Conservation (phyloP, 2,329 filamentous ascomycete genomes). For the Trichoderma hamatum region DNA sequence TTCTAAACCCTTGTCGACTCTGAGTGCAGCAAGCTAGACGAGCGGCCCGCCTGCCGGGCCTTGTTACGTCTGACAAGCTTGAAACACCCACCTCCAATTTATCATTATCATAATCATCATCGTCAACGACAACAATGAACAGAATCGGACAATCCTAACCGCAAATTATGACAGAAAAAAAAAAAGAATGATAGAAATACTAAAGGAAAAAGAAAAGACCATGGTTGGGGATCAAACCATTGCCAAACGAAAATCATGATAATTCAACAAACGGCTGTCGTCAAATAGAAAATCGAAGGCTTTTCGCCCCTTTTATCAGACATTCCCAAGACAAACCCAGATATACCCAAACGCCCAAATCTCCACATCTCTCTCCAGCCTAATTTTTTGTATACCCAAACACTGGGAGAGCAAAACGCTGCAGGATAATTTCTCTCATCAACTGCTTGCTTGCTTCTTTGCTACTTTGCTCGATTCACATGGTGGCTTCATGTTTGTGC, state of each 20-base stretch:
- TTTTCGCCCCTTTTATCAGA: background rate
- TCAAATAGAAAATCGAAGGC: background rate
- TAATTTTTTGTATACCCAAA: background rate
- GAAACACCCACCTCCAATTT: conserved; percentile 14
- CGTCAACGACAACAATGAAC: conserved; percentile 20
- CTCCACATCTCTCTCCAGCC: background rate
- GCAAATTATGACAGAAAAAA: background rate
- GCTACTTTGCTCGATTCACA: background rate
- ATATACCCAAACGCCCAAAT: conserved; percentile 9
- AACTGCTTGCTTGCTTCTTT: background rate
- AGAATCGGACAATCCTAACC: background rate
- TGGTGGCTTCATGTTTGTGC: background rate
- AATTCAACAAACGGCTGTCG: background rate
- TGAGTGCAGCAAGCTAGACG: background rate
- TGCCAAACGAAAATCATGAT: background rate
- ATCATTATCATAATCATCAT: conserved; percentile 25
- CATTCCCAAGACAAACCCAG: background rate
- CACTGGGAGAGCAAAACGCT: background rate
- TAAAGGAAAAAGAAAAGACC: background rate
- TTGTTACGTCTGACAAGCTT: conserved; percentile 9
- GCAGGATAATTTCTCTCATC: background rate
- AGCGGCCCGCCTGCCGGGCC: conserved; percentile 10
- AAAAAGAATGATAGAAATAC: background rate
- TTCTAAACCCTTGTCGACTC: background rate
- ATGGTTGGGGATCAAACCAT: too few relatives aligned